A percentile compares a stretch with the other conserved stretches of the same genome.
These are phyloP conservation scores for Gentiana dahurica DNA, from an alignment of 257 asterid genomes.

Conservation along the genomic window DNA sequence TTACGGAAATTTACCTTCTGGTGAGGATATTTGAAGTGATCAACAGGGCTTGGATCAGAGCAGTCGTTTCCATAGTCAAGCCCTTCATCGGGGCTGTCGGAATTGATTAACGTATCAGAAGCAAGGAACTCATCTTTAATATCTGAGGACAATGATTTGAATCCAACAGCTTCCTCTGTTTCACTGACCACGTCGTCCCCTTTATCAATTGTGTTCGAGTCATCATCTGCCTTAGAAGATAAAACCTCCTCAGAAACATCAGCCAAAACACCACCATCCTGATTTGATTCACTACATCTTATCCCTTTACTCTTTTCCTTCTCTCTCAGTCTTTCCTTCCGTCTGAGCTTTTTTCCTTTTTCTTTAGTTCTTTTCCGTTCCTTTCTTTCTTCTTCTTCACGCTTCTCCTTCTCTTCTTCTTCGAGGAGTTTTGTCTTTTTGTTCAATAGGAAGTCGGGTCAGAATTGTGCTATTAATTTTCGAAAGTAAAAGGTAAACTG, in stretches of 20 bases:
- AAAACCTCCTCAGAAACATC: constrained; percentile 36
- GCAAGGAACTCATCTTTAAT: constrained; percentile 32
- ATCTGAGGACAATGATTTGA: constrained; percentile 44
- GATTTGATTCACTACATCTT: constrained; percentile 32
- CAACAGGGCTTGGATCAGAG: constrained; percentile 28
- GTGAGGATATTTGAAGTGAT: constrained; percentile 43
- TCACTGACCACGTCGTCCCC: constrained; percentile 39
- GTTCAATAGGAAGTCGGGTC: constrained; percentile 20
- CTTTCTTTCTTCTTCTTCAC: constrained; percentile 82
- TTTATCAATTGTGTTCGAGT: constrained; percentile 22
- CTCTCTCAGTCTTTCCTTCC: constrained; percentile 85
- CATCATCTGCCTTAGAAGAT: constrained; percentile 32
- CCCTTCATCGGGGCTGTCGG: constrained; percentile 45
- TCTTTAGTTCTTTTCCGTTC: constrained; percentile 81
- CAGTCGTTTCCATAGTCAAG: constrained; percentile 32
- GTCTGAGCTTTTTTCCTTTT: constrained; percentile 81
- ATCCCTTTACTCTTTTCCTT: constrained; percentile 67
- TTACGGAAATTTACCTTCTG: constrained; percentile 55
- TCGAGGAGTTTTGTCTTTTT: constrained; percentile 87
- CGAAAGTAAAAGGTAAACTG: too few relatives aligned
- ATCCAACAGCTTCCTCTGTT: constrained; percentile 42
- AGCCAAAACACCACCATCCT: constrained; percentile 24
- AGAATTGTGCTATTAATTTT: constrained; percentile 8
- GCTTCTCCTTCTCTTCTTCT: constrained; percentile 98
- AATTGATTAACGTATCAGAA: constrained; percentile 33